These are phyloP conservation scores for Pseudomicrostroma phylloplanum DNA, from an alignment of 1,284 basidiomycete genomes.

Conservation along the genomic window DNA sequence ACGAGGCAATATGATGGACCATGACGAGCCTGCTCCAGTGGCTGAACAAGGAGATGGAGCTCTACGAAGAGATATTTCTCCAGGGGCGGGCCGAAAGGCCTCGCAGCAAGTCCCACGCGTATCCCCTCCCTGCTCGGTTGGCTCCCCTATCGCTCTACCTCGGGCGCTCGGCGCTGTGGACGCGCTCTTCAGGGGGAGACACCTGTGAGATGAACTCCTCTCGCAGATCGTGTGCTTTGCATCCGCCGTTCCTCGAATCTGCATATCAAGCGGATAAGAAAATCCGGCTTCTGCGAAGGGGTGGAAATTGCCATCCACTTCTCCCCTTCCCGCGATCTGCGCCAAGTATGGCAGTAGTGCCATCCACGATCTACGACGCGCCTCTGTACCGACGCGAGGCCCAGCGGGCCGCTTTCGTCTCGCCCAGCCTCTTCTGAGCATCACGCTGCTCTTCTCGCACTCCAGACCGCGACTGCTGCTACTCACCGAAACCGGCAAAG, in stretches of 20 bases:
- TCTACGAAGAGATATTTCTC: not conserved
- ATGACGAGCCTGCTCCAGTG: not conserved
- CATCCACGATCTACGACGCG: not conserved
- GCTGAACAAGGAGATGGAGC: not conserved
- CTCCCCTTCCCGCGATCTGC: not conserved
- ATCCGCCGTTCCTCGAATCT: no score
- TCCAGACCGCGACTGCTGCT: not conserved
- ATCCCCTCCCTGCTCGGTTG: not conserved
- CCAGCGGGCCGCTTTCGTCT: not conserved
- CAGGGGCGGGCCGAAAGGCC: not conserved
- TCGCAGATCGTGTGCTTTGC: no score
- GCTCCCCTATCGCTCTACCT: no score
- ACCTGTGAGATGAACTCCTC: no score
- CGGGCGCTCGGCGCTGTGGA: no score
- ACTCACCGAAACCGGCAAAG: conserved; percentile 4
- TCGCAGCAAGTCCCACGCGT: not conserved
- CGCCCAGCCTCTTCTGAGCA: not conserved
- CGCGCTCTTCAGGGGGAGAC: no score
- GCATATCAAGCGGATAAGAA: no score
- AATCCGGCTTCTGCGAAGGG: no score
- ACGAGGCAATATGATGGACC: not conserved
- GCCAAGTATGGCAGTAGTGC: not conserved
- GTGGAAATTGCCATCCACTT: no score
- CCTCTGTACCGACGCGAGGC: no score
- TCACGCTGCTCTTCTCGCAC: not conserved